Evolutionary conservation across 2,329 filamentous ascomycete genomes (phyloP), one percentile per base, ranked within the genome.

Genomic region (Rutstroemia sp.): DNA sequence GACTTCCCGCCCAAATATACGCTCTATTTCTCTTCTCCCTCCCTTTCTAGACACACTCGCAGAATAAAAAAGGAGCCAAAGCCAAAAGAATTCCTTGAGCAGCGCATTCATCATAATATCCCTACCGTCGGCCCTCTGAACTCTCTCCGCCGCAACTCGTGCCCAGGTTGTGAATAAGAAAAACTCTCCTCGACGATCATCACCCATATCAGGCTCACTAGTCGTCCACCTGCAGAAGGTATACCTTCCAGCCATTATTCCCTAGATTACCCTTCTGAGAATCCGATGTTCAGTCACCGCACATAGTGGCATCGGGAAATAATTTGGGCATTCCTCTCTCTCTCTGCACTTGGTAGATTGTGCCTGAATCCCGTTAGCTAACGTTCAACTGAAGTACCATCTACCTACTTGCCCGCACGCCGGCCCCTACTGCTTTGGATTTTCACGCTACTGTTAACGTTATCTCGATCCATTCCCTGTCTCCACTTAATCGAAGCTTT

Each of bases 371-470:
- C 23, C 5, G 3, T 54, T 54, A 25, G 52, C 52, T 54, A 50
- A 50, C 36, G 12, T 34, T 17, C 23, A 54, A 49, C 45, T 42
- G 23, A 54, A 54, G 52, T 49, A 50, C 48, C 45, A 23, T 48
- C 25, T 49, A 40, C 14, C 39, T 40, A 30, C 10, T 30, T 30
- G 4, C 23, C 27, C 27, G 27, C 27, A 30, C 27, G 27, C 27
- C 27, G 27, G 27, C 10, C 27, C 8, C 27, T 30, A 30, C 27
- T 30, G 10, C 27, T 30, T 30, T 9, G 27, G 9, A 30, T 30
- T 30, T 30, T 30, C 8, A 30, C 27, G 27, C 27, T 10, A 30
- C 27, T 30, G 27, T 30, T 30, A 30, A 8, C 10, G 27, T 30
- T 30, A 30, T 30, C 27, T 30, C 27, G 27, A 30, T 30, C 27